Base-by-base conservation (phyloP, 2,329 filamentous ascomycete species). In the Pyrenochaeta sp. region DNA sequence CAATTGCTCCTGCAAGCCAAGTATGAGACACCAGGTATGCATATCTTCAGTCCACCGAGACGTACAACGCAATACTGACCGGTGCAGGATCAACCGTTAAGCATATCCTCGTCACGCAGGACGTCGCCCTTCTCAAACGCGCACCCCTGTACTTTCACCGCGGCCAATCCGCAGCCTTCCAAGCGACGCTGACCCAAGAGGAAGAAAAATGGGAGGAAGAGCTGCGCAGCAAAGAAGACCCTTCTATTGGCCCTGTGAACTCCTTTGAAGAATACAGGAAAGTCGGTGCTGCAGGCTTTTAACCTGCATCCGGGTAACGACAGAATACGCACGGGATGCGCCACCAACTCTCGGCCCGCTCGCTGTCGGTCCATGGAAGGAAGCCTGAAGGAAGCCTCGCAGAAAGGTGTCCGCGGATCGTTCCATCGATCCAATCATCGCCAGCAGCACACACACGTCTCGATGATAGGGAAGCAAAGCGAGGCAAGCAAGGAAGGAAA, bases 261-360 rank as follows among this genome's bases (percentile, higher is more conserved):
- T 67, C 60, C 4, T 78, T 79, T 53, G 72, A 78, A 55, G 74
- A 79, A 57, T 78, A 77, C 59, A 63, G 75, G 41, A 69, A 72
- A 51, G 76, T 72, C 53, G 55, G 63, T 6, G 55, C 58, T 23
- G 65, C 60, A 14, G 63, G 56, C 24, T 55, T 54, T 44, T 66
- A 63, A 44, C 42, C 51, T 52, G 38, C 42, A 29, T 19, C n/a
- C n/a, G n/a, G n/a, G n/a, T n/a, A n/a, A n/a, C n/a, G n/a, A n/a
- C n/a, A n/a, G 15, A 30, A 14, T 11, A 27, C 29, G 17, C 17
- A 24, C 39, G n/a, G n/a, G n/a, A n/a, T n/a, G 32, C 44, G 32
- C 41, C 37, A 35, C 24, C 28, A 36, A 18, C 18, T 23, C 22
- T 26, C 17, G 14, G n/a, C n/a, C n/a, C n/a, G n/a, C n/a, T n/a